Percentiles rank a stretch among this genome's conserved stretches.
These are phyloP conservation scores for Magnusiomyces fungicola DNA, from an alignment of 1,139 yeast genomes.

Conservation along the genomic window DNA sequence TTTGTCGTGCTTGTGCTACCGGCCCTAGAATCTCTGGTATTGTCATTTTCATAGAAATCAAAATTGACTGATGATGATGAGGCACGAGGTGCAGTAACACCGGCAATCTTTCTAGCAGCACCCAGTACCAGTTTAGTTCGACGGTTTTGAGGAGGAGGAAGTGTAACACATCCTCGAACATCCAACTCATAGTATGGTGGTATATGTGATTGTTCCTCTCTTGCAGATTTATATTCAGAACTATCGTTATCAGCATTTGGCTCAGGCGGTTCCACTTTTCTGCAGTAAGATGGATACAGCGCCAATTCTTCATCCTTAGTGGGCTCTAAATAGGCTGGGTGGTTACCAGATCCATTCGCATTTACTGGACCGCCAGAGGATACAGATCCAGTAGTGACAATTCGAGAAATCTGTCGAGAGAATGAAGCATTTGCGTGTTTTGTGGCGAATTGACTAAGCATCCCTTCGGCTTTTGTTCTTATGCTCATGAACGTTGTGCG, in stretches of 20 bases:
- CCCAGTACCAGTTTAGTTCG: conserved; percentile 63
- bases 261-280: conserved; percentile 30
- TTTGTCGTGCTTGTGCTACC: neutral
- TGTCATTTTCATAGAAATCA: conserved; percentile 3
- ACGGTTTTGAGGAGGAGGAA: conserved; percentile 64
- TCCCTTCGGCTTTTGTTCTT: conserved; percentile 3
- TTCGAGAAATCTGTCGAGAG: conserved; percentile 14
- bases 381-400: conserved; percentile 13
- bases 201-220: no score
- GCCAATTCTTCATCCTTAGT: conserved; percentile 31
- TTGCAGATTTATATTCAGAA: no score
- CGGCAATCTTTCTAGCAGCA: conserved; percentile 63
- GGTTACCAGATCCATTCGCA: neutral
- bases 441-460: conserved; percentile 10
- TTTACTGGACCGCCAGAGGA: conserved; percentile 12
- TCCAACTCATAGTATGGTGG: conserved; percentile 41
- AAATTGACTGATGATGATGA: conserved; percentile 16
- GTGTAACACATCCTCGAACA: conserved; percentile 64
- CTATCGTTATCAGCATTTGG: neutral
- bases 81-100: conserved; percentile 23
- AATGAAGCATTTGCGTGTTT: conserved; percentile 14
- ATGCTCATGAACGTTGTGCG: neutral
- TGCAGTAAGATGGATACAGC: conserved; percentile 60
- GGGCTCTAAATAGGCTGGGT: conserved; percentile 18
- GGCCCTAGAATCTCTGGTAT: conserved; percentile 3